These are phyloP conservation scores for Combretum micranthum DNA, from an alignment of 345 rosid genomes.

Conservation along the genomic window DNA sequence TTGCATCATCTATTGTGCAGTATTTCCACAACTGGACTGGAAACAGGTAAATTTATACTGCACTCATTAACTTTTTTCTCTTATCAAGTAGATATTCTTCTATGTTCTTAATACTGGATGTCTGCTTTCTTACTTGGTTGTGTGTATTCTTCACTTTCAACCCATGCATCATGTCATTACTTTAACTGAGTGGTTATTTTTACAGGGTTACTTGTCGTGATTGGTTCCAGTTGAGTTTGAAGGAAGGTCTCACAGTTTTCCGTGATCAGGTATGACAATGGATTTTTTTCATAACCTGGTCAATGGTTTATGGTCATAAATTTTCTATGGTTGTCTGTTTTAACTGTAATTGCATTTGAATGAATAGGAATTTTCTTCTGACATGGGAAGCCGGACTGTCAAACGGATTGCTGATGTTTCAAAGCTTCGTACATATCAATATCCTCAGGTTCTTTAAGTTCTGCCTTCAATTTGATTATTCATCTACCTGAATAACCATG, in stretches of 20 bases:
- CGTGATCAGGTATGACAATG: slow-evolving; percentile 68
- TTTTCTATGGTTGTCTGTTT: background rate
- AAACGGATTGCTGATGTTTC: slow-evolving; percentile 96
- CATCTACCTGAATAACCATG: background rate
- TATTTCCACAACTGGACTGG: slow-evolving; percentile 99
- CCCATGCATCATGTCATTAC: slow-evolving; percentile 2
- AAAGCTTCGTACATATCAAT: slow-evolving; percentile 77
- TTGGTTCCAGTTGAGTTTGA: slow-evolving; percentile 98
- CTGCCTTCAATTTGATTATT: slow-evolving; percentile 1
- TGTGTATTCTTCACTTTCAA: background rate
- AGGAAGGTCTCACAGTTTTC: slow-evolving; percentile 99
- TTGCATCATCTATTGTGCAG: slow-evolving; percentile 40
- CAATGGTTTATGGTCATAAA: background rate
- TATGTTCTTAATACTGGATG: background rate
- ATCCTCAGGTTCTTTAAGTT: slow-evolving; percentile 62
- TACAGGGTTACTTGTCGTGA: slow-evolving; percentile 98
- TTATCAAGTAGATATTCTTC: background rate
- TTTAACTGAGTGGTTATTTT: slow-evolving; percentile 6
- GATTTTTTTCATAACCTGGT: slow-evolving; percentile 5
- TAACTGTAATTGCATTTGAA: slow-evolving; percentile 2
- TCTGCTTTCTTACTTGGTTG: background rate
- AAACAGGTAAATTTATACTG: slow-evolving; percentile 61
- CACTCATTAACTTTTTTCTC: slow-evolving; percentile 3
- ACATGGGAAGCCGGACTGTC: slow-evolving; percentile 97
- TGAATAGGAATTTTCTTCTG: slow-evolving; percentile 92